Base-by-base conservation (phyloP, 2,329 filamentous ascomycete species). In the Setomelanomma holmii region DNA sequence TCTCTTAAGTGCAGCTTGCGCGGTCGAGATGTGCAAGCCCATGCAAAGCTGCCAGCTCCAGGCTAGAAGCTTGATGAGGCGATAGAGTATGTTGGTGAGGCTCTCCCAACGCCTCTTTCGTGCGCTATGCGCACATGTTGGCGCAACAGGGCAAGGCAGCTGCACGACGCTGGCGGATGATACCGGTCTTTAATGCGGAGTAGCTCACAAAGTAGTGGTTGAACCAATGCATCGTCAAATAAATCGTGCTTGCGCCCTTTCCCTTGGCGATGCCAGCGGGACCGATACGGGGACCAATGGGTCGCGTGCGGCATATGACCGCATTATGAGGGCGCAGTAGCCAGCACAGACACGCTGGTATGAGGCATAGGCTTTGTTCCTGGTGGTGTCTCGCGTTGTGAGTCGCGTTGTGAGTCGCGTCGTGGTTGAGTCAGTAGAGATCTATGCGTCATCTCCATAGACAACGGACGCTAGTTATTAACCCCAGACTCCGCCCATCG, bases 361-460 rank as follows among this genome's bases (percentile, higher is more conserved):
- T 14, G 27, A 14, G 27, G 27, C 27, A 14, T 3, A 6, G n/a
- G n/a, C n/a, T n/a, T n/a, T n/a, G n/a, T n/a, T n/a, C n/a, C n/a
- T n/a, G n/a, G n/a, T n/a, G n/a, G n/a, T n/a, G n/a, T n/a, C n/a
- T n/a, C n/a, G n/a, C n/a, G n/a, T n/a, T 45, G 33, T 22, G 20
- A 38, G 43, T 38, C 34, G 43, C 34, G 43, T 43, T 22, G 14
- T 38, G 46, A 17, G 39, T 40, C 35, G 21, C 5, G 35, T 39
- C 23, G 16, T 43, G 20, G 47, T 48, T 60, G 55, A 60, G 52
- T 60, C 57, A 60, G 46, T 40, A 22, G n/a, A 11, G 42, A 14
- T 47, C 45, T 41, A 51, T 41, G 52, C 51, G 55, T 53, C 47
- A 53, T 63, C 36, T 38, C 24, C 24, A 60, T 62, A 58, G 40